Evolutionary conservation across 768 basidiomycete species (phyloP).

Genomic region (Podaxis mareebaensis): DNA sequence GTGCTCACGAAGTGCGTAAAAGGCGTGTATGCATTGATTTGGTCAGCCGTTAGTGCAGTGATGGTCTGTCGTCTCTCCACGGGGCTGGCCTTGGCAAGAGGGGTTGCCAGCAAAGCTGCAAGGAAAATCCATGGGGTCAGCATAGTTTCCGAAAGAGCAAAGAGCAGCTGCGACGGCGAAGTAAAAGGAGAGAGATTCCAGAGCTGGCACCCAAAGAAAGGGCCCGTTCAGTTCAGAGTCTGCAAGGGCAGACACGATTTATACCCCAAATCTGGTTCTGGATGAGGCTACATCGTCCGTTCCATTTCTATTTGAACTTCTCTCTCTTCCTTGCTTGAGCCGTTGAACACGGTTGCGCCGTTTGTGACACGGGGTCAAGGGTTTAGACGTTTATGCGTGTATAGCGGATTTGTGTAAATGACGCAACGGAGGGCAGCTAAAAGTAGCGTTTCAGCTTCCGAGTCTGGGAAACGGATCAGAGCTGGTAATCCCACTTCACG

Average conservation of each 20-base stretch:
- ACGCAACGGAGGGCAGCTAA: background rate
- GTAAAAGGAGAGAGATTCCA: background rate
- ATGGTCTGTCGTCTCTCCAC: conserved; percentile 25
- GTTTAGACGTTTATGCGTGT: background rate
- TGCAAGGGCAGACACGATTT: background rate
- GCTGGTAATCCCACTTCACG: too few species aligned
- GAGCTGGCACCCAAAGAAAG: background rate
- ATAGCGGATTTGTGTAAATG: background rate
- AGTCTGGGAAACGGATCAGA: too few species aligned
- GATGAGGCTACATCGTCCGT: background rate
- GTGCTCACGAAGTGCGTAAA: conserved; percentile 51
- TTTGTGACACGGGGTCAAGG: background rate
- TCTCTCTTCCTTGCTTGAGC: background rate
- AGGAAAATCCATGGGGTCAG: background rate
- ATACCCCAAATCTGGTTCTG: background rate
- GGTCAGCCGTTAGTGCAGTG: conserved; percentile 34
- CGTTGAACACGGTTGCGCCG: background rate
- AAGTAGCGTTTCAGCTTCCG: too few species aligned
- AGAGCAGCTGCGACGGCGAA: background rate
- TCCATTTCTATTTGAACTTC: background rate
- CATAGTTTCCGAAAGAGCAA: background rate
- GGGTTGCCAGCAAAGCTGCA: background rate
- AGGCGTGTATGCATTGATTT: conserved; percentile 42
- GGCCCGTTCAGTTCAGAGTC: background rate
- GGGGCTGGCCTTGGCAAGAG: background rate